Evolutionary conservation across 2,329 filamentous ascomycete genomes (phyloP).

Genomic region (Fusarium dimerum): DNA sequence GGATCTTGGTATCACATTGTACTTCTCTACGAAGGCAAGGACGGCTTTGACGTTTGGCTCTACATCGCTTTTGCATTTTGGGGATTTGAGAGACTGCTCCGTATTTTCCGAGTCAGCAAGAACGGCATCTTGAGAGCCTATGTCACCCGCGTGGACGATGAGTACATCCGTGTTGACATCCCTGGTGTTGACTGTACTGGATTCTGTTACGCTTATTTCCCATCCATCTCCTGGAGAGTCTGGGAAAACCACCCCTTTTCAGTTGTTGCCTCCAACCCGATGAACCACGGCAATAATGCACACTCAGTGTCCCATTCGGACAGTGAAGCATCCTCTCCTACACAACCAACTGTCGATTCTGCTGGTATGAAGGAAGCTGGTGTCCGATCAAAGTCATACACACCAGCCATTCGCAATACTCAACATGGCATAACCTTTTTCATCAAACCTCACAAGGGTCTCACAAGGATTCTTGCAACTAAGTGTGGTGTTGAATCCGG

Average conservation of each 20-base stretch:
- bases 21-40: slow-evolving; percentile 35
- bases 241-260: slow-evolving; percentile 39
- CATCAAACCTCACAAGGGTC: slow-evolving; percentile 24
- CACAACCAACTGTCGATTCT: neutral
- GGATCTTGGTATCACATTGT: slow-evolving; percentile 46
- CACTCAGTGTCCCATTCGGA: slow-evolving; percentile 15
- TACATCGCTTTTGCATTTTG: slow-evolving; percentile 31
- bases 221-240: slow-evolving; percentile 32
- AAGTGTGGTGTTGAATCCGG: slow-evolving; percentile 13
- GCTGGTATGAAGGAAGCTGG: slow-evolving; percentile 17
- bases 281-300: neutral
- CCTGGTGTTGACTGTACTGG: slow-evolving; percentile 26
- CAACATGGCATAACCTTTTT: slow-evolving; percentile 31
- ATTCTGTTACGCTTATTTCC: slow-evolving; percentile 35
- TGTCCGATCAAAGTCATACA: neutral
- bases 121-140: slow-evolving; percentile 31
- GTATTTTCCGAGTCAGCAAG: slow-evolving; percentile 19
- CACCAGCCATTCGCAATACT: neutral
- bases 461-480: slow-evolving; percentile 23
- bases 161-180: slow-evolving; percentile 33
- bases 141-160: slow-evolving; percentile 28
- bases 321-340: slow-evolving; percentile 1
- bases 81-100: slow-evolving; percentile 31
- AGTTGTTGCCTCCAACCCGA: slow-evolving; percentile 22
- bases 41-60: slow-evolving; percentile 43